Evolutionary conservation across 495 filamentous ascomycete species (phyloP), one percentile per base, ranked within the genome.

Genomic region (Penicillium chermesinum): DNA sequence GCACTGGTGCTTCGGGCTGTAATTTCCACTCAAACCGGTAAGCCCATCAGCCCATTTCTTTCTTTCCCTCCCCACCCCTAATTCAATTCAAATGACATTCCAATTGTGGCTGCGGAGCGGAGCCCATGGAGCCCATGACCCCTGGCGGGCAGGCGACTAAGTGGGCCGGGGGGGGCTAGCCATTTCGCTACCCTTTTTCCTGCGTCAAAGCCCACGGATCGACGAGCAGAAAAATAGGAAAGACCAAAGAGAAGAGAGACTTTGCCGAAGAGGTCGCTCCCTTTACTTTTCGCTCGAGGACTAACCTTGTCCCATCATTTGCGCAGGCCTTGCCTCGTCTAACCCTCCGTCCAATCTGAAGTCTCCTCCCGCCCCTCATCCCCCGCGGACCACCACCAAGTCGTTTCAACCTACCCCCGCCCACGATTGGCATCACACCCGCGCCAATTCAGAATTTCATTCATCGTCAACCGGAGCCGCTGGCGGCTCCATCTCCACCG

Each of bases 1-100:
- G 85, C 83, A 10, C 70, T 87, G 19, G 86, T 95, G 41, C 65
- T 96, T 41, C 75, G 80, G 41, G 79, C 79, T 3, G 80, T 91
- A 21, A 78, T 91, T 55, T 64, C 76, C 9, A 70, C 66, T 52
- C 73, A 74, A 62, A 77, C 74, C 70, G 83, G 87, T 90, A 65
- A 80, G 86, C 76, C 41, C 33, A 19, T 52, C 32, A 30, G 25
- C 10, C 25, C 25, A 5, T 49, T 35, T 27, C 20, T n/a, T 3
- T 44, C 2, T 38, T 15, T 37, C 17, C 17, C 2, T 9, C 34
- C 18, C 14, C 2, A 13, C 14, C 16, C 15, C 37, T 48, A 33
- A 14, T 40, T 30, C 32, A 18, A 14, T 46, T 7, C 27, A 2
- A 19, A 13, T 43, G 14, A 32, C 16, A n/a, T n/a, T n/a, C n/a